These are phyloP conservation scores for Xylaria bambusicola DNA, from an alignment of 495 filamentous ascomycete species.

Conservation along the genomic window DNA sequence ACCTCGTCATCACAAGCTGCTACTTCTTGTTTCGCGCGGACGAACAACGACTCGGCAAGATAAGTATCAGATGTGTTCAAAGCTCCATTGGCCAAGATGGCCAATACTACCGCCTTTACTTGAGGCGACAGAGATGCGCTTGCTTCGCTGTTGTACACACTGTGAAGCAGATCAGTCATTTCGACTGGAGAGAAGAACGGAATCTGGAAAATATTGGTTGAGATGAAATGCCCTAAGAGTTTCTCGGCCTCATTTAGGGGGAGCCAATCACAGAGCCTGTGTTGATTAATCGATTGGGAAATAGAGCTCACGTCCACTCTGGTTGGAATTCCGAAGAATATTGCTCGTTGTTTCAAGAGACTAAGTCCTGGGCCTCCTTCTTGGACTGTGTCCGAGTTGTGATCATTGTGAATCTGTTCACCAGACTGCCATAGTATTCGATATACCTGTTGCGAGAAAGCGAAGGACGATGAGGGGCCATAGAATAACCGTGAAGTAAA, in stretches of 20 bases:
- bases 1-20: slow-evolving; percentile 44
- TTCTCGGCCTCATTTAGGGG: slow-evolving; percentile 39
- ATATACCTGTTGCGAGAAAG: slow-evolving; percentile 50
- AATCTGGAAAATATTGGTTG: slow-evolving; percentile 38
- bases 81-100: slow-evolving; percentile 1
- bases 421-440: slow-evolving; percentile 27
- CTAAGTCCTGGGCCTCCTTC: slow-evolving; percentile 49
- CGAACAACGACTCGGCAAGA: slow-evolving; percentile 38
- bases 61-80: neutral
- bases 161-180: neutral
- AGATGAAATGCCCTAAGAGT: slow-evolving; percentile 40
- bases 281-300: slow-evolving; percentile 22
- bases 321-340: slow-evolving; percentile 47
- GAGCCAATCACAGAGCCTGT: slow-evolving; percentile 35
- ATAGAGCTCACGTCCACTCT: slow-evolving; percentile 20
- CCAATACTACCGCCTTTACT: neutral
- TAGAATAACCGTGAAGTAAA: slow-evolving; percentile 43
- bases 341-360: slow-evolving; percentile 46
- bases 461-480: slow-evolving; percentile 49
- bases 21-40: slow-evolving; percentile 43
- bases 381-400: slow-evolving; percentile 29
- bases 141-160: neutral
- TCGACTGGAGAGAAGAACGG: slow-evolving; percentile 34
- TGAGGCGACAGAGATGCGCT: neutral
- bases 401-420: slow-evolving; percentile 27